Evolutionary conservation across 345 rosid species (phyloP), one percentile per base, ranked within the genome.

Genomic region (Syzygium grande): DNA sequence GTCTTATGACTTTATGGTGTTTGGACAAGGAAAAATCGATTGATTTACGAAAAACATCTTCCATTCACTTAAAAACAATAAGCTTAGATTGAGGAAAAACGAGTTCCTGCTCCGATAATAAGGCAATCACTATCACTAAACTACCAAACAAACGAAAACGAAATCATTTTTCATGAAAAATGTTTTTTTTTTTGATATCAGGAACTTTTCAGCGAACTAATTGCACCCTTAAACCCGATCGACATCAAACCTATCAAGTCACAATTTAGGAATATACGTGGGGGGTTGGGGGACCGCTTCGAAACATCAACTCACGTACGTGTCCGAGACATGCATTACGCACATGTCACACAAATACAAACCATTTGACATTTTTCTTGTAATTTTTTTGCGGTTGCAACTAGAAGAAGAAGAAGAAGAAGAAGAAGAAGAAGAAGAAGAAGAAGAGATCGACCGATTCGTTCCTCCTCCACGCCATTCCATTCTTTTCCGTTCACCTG

Each of bases 1-100:
- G 15, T 59, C 30, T 59, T 27, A 5, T 11, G 30, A 27, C n/a
- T 59, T 59, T 59, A 11, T 43, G 4, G 29, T 5, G 7, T 59
- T 59, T 25, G 6, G 8, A 59, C 27, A 5, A 51, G 5, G 52
- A 51, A 51, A 13, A 51, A 51, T 8, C 16, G 16, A 51, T 15
- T 16, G 52, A 51, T 51, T 51, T 51, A 5, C 1, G 52, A 5
- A 51, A 51, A 51, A 51, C 16, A 51, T 51, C 16, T 51, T 13
- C 6, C 13, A 13, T 51, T 4, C 5, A 15, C 5, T 51, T 0
- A 59, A 12, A 59, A 59, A 59, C 0, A 59, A 59, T 6, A 27
- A 87, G 9, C 14, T 59, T 27, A 59, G 2, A 12, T 27, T 0
- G 0, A 7, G 4, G 1, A 17, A 5, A 15, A 59, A 59, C 1